phyloP scores from a whole-genome alignment of 441 rosid species.

The Populus hybrid region DNA sequence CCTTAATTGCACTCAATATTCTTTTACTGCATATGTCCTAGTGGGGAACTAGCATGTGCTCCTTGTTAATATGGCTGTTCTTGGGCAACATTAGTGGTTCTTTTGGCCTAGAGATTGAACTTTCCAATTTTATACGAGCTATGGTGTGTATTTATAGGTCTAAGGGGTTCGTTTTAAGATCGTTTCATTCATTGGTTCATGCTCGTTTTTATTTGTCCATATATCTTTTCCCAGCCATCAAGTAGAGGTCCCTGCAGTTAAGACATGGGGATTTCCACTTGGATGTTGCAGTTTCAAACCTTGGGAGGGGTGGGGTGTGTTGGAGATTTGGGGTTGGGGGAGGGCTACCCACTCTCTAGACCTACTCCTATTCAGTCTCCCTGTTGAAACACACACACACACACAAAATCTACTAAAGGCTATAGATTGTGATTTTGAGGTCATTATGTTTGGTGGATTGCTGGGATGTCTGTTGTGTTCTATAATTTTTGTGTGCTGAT shows the following conservation, averaged over 20 bases:
- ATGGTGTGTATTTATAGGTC: neutral
- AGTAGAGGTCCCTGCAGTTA: neutral
- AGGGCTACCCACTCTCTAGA: neutral
- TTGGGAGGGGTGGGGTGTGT: neutral
- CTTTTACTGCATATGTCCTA: neutral
- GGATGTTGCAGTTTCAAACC: neutral
- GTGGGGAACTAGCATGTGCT: neutral
- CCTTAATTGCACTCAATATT: constrained; percentile 36
- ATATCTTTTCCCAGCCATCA: neutral
- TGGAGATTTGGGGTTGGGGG: neutral
- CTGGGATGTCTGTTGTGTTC: neutral
- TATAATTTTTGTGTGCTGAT: neutral
- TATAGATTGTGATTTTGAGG: neutral
- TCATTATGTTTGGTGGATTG: neutral
- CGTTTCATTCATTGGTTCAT: neutral
- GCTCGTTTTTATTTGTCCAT: neutral
- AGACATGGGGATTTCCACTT: neutral
- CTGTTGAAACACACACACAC: neutral
- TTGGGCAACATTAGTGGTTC: neutral
- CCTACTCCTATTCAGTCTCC: neutral
- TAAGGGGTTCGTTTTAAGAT: neutral
- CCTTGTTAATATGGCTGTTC: neutral
- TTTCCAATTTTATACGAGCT: neutral
- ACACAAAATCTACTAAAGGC: neutral
- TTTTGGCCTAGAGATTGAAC: constrained; percentile 1